Conservation (phyloP, 1,139 yeast species). For the Scheffersomyces cryptocercus region DNA sequence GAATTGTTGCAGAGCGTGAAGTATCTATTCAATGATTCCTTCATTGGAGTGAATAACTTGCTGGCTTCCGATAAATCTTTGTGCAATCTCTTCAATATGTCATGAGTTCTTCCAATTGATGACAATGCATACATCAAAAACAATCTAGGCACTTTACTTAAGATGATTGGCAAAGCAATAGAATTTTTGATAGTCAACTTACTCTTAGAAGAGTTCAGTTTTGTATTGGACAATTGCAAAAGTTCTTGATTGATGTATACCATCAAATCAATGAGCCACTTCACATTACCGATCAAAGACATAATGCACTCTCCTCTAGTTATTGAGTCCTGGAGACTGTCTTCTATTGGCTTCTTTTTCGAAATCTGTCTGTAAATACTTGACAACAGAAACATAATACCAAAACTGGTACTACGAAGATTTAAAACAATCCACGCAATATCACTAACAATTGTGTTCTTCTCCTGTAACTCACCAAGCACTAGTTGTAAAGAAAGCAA, state of each 20-base stretch:
- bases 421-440: slow-evolving; percentile 72
- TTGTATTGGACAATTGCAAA: slow-evolving; percentile 34
- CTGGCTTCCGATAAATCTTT: slow-evolving; percentile 43
- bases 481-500: slow-evolving; percentile 63
- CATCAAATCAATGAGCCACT: slow-evolving; percentile 77
- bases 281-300: slow-evolving; percentile 67
- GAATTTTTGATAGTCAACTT: slow-evolving; percentile 32
- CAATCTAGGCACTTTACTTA: slow-evolving; percentile 72
- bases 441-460: slow-evolving; percentile 51
- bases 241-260: slow-evolving; percentile 70
- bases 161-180: slow-evolving; percentile 51
- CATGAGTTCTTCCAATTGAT: slow-evolving; percentile 68
- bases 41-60: slow-evolving; percentile 51
- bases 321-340: slow-evolving; percentile 54
- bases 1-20: slow-evolving; percentile 53
- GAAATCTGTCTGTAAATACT: slow-evolving; percentile 59
- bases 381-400: slow-evolving; percentile 70
- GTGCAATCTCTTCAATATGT: slow-evolving; percentile 49
- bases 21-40: slow-evolving; percentile 54
- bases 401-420: slow-evolving; percentile 69
- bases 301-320: slow-evolving; percentile 58
- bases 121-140: slow-evolving; percentile 69
- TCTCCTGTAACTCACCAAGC: slow-evolving; percentile 56
- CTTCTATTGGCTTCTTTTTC: slow-evolving; percentile 50
- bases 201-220: slow-evolving; percentile 21